Evolutionary conservation across 345 rosid species (phyloP).

Genomic region (Lumnitzera littorea): DNA sequence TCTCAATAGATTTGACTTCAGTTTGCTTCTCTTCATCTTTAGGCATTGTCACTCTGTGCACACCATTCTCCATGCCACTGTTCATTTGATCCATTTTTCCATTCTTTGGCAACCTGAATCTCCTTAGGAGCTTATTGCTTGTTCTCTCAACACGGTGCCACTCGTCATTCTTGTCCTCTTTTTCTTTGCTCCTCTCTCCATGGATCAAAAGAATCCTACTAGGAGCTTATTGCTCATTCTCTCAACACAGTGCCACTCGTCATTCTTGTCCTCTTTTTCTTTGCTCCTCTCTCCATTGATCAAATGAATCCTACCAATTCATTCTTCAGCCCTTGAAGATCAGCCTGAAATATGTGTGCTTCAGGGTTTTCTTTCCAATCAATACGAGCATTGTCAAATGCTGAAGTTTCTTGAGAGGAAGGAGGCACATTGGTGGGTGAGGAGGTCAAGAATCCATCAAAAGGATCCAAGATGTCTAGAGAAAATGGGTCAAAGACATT

Average conservation of each 20-base stretch:
- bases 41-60: conserved; percentile 7
- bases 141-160: conserved; percentile 12
- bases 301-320: conserved; percentile 28
- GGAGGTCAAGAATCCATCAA: no score
- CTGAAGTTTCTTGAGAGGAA: conserved; percentile 16
- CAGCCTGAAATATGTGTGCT: conserved; percentile 34
- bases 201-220: conserved; percentile 23
- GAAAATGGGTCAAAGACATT: no score
- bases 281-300: conserved; percentile 17
- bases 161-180: conserved; percentile 8
- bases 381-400: conserved; percentile 20
- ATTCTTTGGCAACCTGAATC: conserved; percentile 21
- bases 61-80: conserved; percentile 6
- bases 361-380: conserved; percentile 43
- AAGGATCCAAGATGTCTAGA: no score
- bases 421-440: no score
- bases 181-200: conserved; percentile 14
- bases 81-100: conserved; percentile 15
- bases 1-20: conserved; percentile 14
- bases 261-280: conserved; percentile 9
- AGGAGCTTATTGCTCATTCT: background rate
- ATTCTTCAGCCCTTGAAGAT: conserved; percentile 36
- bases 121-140: conserved; percentile 11
- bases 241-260: conserved; percentile 11
- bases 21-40: conserved; percentile 12